These are phyloP conservation scores for Trichoderma virens DNA, from an alignment of 495 filamentous ascomycete genomes.

Conservation along the genomic window DNA sequence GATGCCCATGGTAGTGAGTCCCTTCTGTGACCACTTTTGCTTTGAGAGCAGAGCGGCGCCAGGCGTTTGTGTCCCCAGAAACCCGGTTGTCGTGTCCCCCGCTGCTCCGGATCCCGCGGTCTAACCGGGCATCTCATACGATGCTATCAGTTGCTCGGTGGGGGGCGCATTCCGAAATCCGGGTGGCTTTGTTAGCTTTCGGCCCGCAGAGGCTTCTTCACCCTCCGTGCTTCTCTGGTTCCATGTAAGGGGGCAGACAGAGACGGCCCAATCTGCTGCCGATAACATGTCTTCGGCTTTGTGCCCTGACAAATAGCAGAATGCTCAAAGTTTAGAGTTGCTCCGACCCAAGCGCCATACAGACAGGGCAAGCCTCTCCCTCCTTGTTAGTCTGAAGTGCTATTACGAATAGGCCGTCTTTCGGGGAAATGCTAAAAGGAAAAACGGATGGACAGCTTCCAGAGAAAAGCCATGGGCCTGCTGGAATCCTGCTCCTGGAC, in stretches of 20 bases:
- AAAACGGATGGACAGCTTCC: conserved; percentile 40
- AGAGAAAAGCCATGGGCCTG: conserved; percentile 28
- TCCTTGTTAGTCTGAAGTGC: background rate
- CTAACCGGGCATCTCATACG: background rate
- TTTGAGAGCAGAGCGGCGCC: background rate
- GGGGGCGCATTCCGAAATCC: background rate
- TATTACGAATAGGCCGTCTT: background rate
- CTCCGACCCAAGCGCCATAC: too few species aligned
- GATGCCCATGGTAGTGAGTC: too few species aligned
- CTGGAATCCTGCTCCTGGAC: background rate
- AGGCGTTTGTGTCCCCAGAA: background rate
- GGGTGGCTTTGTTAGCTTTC: background rate
- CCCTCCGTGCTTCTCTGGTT: too few species aligned
- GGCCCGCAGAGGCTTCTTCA: background rate
- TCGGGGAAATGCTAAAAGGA: conserved; percentile 30
- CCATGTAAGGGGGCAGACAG: too few species aligned
- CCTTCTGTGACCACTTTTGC: background rate
- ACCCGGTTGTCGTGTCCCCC: background rate
- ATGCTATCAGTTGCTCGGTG: background rate
- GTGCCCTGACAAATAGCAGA: too few species aligned
- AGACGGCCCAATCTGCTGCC: too few species aligned
- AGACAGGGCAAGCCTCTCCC: background rate
- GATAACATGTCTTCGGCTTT: too few species aligned
- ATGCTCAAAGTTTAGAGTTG: too few species aligned
- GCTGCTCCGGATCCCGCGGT: background rate